Percentiles rank a stretch among this genome's conserved stretches.
phyloP scores from a whole-genome alignment of 352 stramenopile species.

The Phytophthora crassamura region DNA sequence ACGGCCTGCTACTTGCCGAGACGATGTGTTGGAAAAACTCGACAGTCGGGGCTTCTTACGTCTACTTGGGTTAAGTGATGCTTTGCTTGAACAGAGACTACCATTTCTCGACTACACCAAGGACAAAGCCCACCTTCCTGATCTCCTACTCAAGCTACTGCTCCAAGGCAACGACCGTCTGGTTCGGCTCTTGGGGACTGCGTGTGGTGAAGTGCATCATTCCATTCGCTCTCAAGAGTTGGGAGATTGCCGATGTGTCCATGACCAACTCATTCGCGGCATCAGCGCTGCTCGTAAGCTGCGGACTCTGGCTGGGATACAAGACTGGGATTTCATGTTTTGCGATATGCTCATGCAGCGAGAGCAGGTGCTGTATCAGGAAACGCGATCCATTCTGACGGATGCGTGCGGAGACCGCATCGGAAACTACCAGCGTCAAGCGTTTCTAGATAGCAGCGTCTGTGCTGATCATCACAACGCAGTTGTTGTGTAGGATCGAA shows the following conservation, averaged over 20 bases:
- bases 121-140: too few relatives aligned
- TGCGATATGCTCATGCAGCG: slow-evolving; percentile 71
- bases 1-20: too few relatives aligned
- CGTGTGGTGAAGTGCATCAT: slow-evolving; percentile 54
- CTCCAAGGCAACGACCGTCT: slow-evolving; percentile 60
- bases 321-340: slow-evolving; percentile 74
- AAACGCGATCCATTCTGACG: slow-evolving; percentile 58
- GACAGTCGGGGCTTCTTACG: too few relatives aligned
- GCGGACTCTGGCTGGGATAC: slow-evolving; percentile 53
- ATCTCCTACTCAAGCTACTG: slow-evolving; percentile 66
- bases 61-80: too few relatives aligned
- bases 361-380: slow-evolving; percentile 71
- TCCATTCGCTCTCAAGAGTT: slow-evolving; percentile 46
- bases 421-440: slow-evolving; percentile 55
- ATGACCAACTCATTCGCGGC: slow-evolving; percentile 63
- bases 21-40: too few relatives aligned
- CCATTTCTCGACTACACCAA: too few relatives aligned
- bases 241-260: slow-evolving; percentile 59
- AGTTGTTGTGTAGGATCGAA: too few relatives aligned
- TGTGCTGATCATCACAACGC: too few relatives aligned
- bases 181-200: slow-evolving; percentile 64
- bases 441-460: slow-evolving; percentile 72
- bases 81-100: too few relatives aligned
- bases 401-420: slow-evolving; percentile 49
- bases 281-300: slow-evolving; percentile 67